A percentile compares a stretch with the other conserved stretches of the same genome.
phyloP scores from a whole-genome alignment of 2,329 filamentous ascomycete species.

The Colletotrichum chlorophyti region DNA sequence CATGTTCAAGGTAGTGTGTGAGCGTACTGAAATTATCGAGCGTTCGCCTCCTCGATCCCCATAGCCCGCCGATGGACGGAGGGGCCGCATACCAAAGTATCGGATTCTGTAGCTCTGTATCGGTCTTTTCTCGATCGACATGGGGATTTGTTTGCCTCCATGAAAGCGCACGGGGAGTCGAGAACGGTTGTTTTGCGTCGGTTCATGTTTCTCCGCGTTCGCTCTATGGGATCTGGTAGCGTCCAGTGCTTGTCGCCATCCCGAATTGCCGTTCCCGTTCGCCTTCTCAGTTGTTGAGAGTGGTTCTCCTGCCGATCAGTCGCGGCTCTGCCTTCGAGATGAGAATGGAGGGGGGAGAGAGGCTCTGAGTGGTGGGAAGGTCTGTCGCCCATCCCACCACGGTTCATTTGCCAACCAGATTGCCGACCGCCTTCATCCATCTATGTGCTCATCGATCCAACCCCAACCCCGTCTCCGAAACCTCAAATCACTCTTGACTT shows the following conservation, averaged over 20 bases:
- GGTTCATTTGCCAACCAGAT: conserved; percentile 1
- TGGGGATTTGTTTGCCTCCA: too few species aligned
- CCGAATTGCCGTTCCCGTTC: conserved; percentile 7
- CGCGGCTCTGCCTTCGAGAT: conserved; percentile 27
- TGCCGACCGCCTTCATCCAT: not conserved
- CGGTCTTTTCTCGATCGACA: not conserved
- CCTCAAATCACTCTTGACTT: too few species aligned
- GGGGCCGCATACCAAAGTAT: conserved; percentile 7
- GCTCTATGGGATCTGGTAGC: too few species aligned
- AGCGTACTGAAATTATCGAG: too few species aligned
- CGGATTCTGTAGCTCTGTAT: conserved; percentile 1
- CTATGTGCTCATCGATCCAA: too few species aligned
- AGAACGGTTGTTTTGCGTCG: conserved; percentile 4
- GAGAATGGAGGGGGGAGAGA: not conserved
- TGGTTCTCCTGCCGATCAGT: conserved; percentile 19
- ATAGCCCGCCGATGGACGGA: not conserved
- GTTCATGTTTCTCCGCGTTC: too few species aligned
- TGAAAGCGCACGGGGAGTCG: too few species aligned
- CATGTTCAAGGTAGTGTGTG: conserved; percentile 27
- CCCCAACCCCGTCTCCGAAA: too few species aligned
- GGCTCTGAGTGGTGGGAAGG: conserved; percentile 15
- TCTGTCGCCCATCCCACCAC: conserved; percentile 4
- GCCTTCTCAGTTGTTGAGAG: not conserved
- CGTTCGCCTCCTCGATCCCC: conserved; percentile 23
- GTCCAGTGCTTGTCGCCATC: not conserved